These are phyloP conservation scores for Phytophthora fragariae DNA, from an alignment of 352 stramenopile species.

Conservation along the genomic window DNA sequence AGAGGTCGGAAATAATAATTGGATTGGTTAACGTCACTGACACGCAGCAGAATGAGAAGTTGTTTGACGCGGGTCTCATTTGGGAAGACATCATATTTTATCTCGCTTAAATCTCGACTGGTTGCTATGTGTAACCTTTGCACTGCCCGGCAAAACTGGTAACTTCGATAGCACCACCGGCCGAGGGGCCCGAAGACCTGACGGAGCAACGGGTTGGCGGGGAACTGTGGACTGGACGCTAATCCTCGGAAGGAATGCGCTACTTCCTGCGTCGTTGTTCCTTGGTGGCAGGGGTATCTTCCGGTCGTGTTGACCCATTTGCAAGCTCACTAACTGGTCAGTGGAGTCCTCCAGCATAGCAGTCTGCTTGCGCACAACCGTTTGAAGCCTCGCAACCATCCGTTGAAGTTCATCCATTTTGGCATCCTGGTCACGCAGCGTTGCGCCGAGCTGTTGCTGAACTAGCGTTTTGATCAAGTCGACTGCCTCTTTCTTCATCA, in stretches of 20 bases:
- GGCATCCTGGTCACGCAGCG: constrained; percentile 46
- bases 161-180: constrained; percentile 35
- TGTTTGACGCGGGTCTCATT: too few species aligned
- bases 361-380: constrained; percentile 51
- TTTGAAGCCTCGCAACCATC: constrained; percentile 49
- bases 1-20: too few species aligned
- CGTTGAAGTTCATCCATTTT: constrained; percentile 56
- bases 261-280: constrained; percentile 3
- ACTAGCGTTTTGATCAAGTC: constrained; percentile 51
- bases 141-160: constrained; percentile 13
- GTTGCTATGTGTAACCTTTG: constrained; percentile 6
- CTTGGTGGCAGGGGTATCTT: constrained; percentile 3
- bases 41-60: too few species aligned
- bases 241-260: constrained; percentile 27
- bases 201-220: constrained; percentile 31
- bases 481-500: constrained; percentile 62
- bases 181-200: constrained; percentile 28
- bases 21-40: too few species aligned
- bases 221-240: constrained; percentile 5
- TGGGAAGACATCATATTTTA: too few species aligned
- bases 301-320: constrained; percentile 18
- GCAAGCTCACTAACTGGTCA: constrained; percentile 32
- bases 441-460: constrained; percentile 48
- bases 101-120: not conserved
- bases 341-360: constrained; percentile 46